Conservation (phyloP, 495 filamentous ascomycete species). For the Hypoxylon rickii region DNA sequence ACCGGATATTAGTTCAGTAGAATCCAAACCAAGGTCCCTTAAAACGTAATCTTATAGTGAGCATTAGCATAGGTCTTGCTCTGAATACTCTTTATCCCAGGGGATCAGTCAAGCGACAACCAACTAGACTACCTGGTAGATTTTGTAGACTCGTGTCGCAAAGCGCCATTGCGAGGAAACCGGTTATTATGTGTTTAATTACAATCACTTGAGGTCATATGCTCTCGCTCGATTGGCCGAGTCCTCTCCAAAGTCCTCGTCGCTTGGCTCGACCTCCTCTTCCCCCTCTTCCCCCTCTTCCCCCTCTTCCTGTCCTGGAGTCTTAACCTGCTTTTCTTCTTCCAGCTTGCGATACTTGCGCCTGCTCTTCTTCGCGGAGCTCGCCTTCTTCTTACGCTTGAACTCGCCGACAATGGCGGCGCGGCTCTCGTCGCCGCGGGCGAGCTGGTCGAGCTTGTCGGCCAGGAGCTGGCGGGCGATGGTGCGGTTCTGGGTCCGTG, state of each 20-base stretch:
- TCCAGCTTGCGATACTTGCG: slow-evolving; percentile 56
- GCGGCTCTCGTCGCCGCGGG: slow-evolving; percentile 54
- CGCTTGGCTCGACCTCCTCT: slow-evolving; percentile 2
- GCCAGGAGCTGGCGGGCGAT: slow-evolving; percentile 79
- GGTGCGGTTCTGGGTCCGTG: slow-evolving; percentile 84
- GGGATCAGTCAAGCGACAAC: too few species aligned
- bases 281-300: slow-evolving; percentile 16
- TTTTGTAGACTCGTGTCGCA: too few species aligned
- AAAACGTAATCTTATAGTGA: neutral
- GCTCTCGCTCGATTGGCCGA: neutral
- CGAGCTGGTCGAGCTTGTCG: slow-evolving; percentile 70
- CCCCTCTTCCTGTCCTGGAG: slow-evolving; percentile 1
- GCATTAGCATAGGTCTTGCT: too few species aligned
- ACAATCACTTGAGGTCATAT: neutral
- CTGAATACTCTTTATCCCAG: too few species aligned
- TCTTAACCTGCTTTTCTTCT: slow-evolving; percentile 39
- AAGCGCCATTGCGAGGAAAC: too few species aligned
- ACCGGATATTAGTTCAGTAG: slow-evolving; percentile 15
- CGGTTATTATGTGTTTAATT: too few species aligned
- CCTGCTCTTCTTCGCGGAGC: slow-evolving; percentile 53
- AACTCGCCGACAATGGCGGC: slow-evolving; percentile 44
- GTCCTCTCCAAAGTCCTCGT: neutral
- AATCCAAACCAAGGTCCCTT: too few species aligned
- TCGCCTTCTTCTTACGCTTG: slow-evolving; percentile 54
- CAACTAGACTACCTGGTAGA: neutral